Conservation (phyloP, 2,329 filamentous ascomycete genomes). For the Fusarium multiceps region DNA sequence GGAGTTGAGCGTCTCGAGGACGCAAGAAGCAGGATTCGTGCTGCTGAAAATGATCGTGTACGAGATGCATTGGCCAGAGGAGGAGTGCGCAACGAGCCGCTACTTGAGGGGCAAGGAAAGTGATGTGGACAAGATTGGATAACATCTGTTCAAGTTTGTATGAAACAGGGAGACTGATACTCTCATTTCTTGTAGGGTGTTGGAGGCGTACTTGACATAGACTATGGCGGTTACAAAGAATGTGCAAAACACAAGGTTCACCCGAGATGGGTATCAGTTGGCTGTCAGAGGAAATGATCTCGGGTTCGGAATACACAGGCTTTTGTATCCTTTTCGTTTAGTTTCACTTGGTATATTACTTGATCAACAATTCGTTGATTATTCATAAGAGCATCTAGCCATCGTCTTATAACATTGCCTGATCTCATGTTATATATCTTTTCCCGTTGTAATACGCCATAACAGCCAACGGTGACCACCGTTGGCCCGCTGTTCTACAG, state of each 20-base stretch:
- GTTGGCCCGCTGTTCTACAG: background rate
- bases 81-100: constrained; percentile 52
- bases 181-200: constrained; percentile 16
- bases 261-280: background rate
- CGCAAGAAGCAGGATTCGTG: constrained; percentile 69
- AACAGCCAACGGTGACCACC: background rate
- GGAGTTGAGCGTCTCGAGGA: constrained; percentile 78
- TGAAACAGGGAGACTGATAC: background rate
- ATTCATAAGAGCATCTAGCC: background rate
- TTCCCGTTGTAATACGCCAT: background rate
- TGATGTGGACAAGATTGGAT: background rate
- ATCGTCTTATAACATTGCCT: background rate
- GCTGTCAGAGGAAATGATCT: background rate
- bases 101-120: constrained; percentile 53
- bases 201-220: constrained; percentile 4
- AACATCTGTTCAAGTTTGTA: background rate
- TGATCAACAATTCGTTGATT: background rate
- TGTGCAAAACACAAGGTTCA: background rate
- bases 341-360: background rate
- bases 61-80: constrained; percentile 62
- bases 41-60: constrained; percentile 68
- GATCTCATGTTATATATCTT: background rate
- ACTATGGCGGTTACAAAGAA: constrained; percentile 2
- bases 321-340: background rate
- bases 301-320: background rate